These are phyloP conservation scores for Fusarium tjaetaba DNA, from an alignment of 2,329 filamentous ascomycete genomes.

Conservation along the genomic window DNA sequence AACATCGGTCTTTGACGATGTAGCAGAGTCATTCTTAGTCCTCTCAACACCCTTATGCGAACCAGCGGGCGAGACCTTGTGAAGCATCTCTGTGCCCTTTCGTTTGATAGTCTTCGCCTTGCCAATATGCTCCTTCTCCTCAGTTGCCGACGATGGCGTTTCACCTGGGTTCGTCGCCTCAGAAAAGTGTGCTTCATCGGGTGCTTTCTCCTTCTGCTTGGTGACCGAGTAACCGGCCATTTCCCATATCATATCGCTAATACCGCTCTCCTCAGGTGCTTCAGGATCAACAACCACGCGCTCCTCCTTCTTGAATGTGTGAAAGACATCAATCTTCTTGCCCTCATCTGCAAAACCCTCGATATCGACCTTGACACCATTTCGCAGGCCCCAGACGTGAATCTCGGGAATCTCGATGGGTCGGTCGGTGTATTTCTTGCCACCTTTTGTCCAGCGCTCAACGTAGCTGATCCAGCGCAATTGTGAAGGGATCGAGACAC, in stretches of 20 bases:
- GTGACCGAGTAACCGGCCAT: conserved; percentile 55
- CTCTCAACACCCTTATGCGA: conserved; percentile 34
- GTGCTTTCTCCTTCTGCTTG: conserved; percentile 48
- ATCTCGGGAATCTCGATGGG: conserved; percentile 87
- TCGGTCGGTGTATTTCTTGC: conserved; percentile 83
- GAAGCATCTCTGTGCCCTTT: conserved; percentile 49
- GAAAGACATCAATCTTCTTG: conserved; percentile 83
- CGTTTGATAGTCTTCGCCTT: conserved; percentile 41
- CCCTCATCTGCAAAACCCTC: conserved; percentile 91
- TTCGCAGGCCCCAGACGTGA: conserved; percentile 86
- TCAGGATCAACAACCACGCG: conserved; percentile 72
- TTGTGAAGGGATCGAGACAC: conserved; percentile 94
- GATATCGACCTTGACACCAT: conserved; percentile 87
- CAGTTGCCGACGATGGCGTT: neutral
- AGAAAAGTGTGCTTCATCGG: conserved; percentile 49
- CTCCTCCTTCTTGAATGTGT: conserved; percentile 81
- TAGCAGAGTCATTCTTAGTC: conserved; percentile 33
- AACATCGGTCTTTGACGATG: conserved; percentile 29
- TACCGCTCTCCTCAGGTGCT: conserved; percentile 59
- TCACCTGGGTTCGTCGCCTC: conserved; percentile 43
- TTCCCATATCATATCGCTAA: conserved; percentile 64
- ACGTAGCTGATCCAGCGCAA: conserved; percentile 89
- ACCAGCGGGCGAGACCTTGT: conserved; percentile 42
- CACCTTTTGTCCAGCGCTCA: conserved; percentile 80
- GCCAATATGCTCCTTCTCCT: conserved; percentile 12